Evolutionary conservation across 768 basidiomycete species (phyloP), one percentile per base, ranked within the genome.

Genomic region (Trametes coccinea): DNA sequence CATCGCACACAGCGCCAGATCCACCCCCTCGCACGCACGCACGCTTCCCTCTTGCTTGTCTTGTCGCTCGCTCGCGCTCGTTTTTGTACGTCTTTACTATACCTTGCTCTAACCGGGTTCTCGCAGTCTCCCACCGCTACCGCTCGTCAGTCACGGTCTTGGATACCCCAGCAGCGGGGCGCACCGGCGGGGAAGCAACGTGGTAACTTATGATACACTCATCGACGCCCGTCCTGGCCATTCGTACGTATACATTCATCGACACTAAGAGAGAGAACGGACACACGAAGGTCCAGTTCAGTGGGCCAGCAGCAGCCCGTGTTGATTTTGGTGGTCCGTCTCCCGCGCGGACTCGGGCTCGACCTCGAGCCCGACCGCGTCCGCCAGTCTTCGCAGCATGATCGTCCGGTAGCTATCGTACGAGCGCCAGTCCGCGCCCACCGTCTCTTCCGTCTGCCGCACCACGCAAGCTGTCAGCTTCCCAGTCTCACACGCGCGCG

Each of bases 361-460:
- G 17, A 81, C 83, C 39, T 81, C 80, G 61, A 89, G 70, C 16
- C 86, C 88, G 29, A 81, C 77, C 63, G 79, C 82, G 62, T 92
- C 90, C 64, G 82, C 79, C 69, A 93, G 71, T 68, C 90, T 75
- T 49, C 90, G 77, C 39, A 82, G 81, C 85, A 95, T 89, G 56
- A 91, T 86, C 65, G 89, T 84, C 48, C 94, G 76, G 68, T 90
- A 95, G 37, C 81, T 83, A 55, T 85, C 84, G 66, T 84, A 86
- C 22, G 84, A 81, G 51, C 83, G 81, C 82, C 80, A 87, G 49
- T 83, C 87, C 64, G 73, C 70, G 5, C 79, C 83, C 39, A 79
- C 69, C 14, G 79, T 75, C 49, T 82, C 81, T 16, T 71, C 64
- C 55, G 67, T 67, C 62, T 67, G 13, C 22, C 22, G 22, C 22